These are phyloP conservation scores for Pilatotrama ljubarskyi DNA, from an alignment of 768 basidiomycete species.

Conservation along the genomic window DNA sequence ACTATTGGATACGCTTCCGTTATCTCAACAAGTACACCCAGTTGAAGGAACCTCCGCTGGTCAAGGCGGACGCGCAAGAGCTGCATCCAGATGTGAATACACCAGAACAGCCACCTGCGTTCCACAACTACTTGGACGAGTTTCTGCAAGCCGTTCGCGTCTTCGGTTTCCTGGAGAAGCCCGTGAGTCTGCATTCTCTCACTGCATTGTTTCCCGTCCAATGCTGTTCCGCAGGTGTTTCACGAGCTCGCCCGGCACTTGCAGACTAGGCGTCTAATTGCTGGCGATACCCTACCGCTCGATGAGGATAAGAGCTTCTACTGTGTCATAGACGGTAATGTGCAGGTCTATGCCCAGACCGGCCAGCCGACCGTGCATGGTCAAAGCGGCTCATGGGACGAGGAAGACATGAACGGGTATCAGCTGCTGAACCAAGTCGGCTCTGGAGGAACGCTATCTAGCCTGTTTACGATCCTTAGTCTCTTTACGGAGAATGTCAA, in stretches of 20 bases:
- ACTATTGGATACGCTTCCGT: conserved; percentile 84
- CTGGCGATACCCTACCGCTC: conserved; percentile 90
- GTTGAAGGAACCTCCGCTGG: conserved; percentile 77
- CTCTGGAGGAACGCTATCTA: conserved; percentile 92
- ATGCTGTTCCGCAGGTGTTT: conserved; percentile 62
- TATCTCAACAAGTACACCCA: conserved; percentile 76
- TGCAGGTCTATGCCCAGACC: conserved; percentile 86
- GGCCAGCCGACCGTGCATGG: conserved; percentile 49
- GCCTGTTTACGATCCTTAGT: conserved; percentile 93
- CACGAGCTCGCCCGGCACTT: conserved; percentile 96
- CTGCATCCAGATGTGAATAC: conserved; percentile 91
- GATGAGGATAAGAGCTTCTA: conserved; percentile 95
- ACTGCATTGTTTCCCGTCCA: not conserved
- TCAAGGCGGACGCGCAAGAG: conserved; percentile 81
- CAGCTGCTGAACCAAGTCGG: conserved; percentile 96
- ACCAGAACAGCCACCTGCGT: conserved; percentile 66
- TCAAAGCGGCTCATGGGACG: conserved; percentile 66
- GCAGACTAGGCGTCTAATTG: conserved; percentile 92
- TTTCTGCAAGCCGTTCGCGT: conserved; percentile 95
- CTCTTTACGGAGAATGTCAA: conserved; percentile 95
- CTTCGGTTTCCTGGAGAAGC: conserved; percentile 97
- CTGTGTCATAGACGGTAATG: conserved; percentile 96
- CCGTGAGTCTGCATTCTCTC: conserved; percentile 51
- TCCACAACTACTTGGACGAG: conserved; percentile 97
- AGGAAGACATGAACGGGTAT: conserved; percentile 92